Evolutionary conservation across 306 rosid species (phyloP).

Genomic region (Cucurbita argyrosperma): DNA sequence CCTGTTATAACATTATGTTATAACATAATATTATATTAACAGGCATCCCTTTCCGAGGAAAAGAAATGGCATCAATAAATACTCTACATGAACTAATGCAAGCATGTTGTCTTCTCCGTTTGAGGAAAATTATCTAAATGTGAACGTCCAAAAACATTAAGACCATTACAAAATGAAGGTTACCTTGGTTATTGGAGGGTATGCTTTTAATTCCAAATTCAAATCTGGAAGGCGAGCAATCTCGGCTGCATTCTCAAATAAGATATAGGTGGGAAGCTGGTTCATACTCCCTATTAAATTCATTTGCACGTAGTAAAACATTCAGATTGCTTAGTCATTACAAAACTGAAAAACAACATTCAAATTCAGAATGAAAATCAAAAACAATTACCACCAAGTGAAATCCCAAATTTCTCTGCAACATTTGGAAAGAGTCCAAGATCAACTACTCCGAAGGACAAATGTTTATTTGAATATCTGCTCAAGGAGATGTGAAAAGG

Average conservation of each 20-base stretch:
- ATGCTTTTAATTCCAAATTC: slow-evolving; percentile 38
- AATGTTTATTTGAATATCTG: slow-evolving; percentile 79
- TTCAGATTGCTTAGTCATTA: neutral
- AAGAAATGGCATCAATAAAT: neutral
- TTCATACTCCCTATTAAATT: slow-evolving; percentile 53
- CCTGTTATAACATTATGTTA: too few relatives aligned
- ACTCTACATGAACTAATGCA: neutral
- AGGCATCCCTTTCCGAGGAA: neutral
- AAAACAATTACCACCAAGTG: slow-evolving; percentile 44
- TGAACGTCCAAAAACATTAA: neutral
- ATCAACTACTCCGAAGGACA: slow-evolving; percentile 79
- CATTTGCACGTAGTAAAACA: neutral
- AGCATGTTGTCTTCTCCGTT: neutral
- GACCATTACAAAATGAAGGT: neutral
- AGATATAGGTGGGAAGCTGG: slow-evolving; percentile 78
- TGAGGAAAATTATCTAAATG: neutral
- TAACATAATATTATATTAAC: neutral
- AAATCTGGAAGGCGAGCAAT: slow-evolving; percentile 63
- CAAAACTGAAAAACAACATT: neutral
- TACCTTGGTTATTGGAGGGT: slow-evolving; percentile 62
- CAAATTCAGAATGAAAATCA: neutral
- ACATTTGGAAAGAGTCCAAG: slow-evolving; percentile 93
- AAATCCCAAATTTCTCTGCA: slow-evolving; percentile 68
- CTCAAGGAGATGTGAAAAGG: slow-evolving; percentile 12
- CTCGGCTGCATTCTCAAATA: slow-evolving; percentile 71